Conservation (phyloP, 257 asterid species). For the Asclepias syriaca region DNA sequence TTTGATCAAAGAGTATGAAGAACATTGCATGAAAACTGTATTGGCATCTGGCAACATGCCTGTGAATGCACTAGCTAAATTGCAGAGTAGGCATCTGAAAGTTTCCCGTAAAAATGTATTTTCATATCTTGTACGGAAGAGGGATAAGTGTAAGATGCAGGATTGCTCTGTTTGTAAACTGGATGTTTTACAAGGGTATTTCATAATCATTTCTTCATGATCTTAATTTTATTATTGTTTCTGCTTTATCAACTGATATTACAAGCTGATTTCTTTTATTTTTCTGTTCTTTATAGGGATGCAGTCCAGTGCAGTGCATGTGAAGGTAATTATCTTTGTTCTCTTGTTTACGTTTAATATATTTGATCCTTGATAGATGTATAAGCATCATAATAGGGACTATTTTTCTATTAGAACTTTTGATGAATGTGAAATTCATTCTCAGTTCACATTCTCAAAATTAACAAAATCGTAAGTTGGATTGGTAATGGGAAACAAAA, state of each 20-base stretch:
- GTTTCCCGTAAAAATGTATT: constrained; percentile 44
- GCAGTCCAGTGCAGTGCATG: constrained; percentile 64
- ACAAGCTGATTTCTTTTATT: constrained; percentile 3
- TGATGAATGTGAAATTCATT: not conserved
- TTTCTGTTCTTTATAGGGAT: constrained; percentile 35
- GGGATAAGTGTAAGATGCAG: constrained; percentile 34
- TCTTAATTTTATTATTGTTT: not conserved
- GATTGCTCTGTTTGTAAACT: constrained; percentile 51
- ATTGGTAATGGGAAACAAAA: not conserved
- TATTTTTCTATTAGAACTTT: not conserved
- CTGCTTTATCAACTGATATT: not conserved
- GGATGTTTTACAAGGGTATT: constrained; percentile 58
- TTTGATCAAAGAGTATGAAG: constrained; percentile 71
- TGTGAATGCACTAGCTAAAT: constrained; percentile 32
- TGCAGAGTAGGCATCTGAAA: constrained; percentile 40
- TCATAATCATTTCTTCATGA: constrained; percentile 14
- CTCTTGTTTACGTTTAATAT: not conserved
- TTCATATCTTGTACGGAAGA: constrained; percentile 48
- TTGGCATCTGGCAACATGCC: constrained; percentile 24
- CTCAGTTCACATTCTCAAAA: not conserved
- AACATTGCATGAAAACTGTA: constrained; percentile 28
- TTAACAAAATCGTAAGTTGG: not conserved
- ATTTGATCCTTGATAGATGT: constrained; percentile 2
- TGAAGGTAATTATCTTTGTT: constrained; percentile 47
- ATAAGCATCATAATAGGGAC: not conserved